Conservation (phyloP, 108 stramenopile genomes). For the Bacterosira constricta region DNA sequence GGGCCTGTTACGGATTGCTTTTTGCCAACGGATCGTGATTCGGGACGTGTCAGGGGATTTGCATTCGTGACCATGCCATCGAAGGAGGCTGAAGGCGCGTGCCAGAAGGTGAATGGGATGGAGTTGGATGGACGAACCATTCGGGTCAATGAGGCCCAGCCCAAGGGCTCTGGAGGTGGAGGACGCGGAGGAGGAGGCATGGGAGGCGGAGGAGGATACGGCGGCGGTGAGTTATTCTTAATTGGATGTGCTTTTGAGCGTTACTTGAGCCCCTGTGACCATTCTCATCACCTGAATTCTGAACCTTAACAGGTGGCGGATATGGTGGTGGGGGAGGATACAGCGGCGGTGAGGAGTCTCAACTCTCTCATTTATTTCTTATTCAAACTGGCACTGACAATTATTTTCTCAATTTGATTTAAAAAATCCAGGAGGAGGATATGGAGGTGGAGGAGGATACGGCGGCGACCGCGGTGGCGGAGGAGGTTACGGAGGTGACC, state of each 20-base stretch:
- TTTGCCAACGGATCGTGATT: conserved; percentile 57
- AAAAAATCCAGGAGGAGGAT: conserved; percentile 10
- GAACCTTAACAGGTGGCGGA: too few relatives aligned
- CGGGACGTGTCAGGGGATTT: conserved; percentile 60
- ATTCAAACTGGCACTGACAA: too few relatives aligned
- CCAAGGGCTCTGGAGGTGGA: conserved; percentile 51
- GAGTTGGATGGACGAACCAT: conserved; percentile 59
- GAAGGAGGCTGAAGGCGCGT: conserved; percentile 54
- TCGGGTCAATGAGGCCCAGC: conserved; percentile 84
- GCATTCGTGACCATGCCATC: conserved; percentile 76
- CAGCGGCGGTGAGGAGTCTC: conserved; percentile 50
- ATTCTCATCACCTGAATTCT: too few relatives aligned
- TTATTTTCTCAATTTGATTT: too few relatives aligned
- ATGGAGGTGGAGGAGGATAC: background rate
- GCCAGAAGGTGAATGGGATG: conserved; percentile 44
- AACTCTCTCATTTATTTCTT: too few relatives aligned
- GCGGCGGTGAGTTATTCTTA: conserved; percentile 58
- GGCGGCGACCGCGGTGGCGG: background rate
- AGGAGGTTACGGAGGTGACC: background rate
- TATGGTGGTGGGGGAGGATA: conserved; percentile 48
- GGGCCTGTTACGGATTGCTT: conserved; percentile 57
- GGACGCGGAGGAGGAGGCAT: conserved; percentile 12
- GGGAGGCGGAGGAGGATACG: conserved; percentile 40
- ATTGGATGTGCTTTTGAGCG: too few relatives aligned
- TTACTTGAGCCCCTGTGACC: too few relatives aligned